Evolutionary conservation across 2,329 filamentous ascomycete species (phyloP), one percentile per base, ranked within the genome.

Genomic region (Tolypocladium guangdongense): DNA sequence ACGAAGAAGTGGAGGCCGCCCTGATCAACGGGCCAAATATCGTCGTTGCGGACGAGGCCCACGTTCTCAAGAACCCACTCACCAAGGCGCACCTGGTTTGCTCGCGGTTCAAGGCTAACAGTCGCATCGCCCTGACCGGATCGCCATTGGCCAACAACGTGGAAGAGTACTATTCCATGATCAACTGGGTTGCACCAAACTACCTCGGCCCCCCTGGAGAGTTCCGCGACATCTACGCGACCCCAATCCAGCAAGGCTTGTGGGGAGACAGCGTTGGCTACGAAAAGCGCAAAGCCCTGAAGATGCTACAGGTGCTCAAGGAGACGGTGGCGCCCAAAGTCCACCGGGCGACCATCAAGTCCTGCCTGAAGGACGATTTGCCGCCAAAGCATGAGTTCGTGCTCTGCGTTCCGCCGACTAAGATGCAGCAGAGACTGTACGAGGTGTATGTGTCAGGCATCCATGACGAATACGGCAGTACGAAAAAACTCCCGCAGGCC

Each of bases 101-200:
- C 22, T 71, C 72, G 2, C 66, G 72, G 12, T 86, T 96, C 63
- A 74, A 66, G 55, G 87, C 90, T 0, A 80, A 73, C 52, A 84
- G 78, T 55, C 83, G 90, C 12, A 87, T 96, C 58, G 91, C 90
- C 7, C 74, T 96, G 56, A 95, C 90, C 0, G 91, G 90, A 0
- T 92, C 90, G 0, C 91, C 91, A 0, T 73, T 96, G 51, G 84
- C 88, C 5, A 96, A 96, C 63, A 87, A 89, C 51, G 82, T 96
- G 0, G 73, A 79, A 32, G 91, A 96, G 61, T 95, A 95, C 63
- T 90, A 85, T 63, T 73, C 83, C n/a, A 88, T 95, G 81, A 86
- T 96, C 54, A 80, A 91, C 57, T 96, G 90, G 89, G 83, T 93
- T 50, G 84, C 88, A 1, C 87, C 88, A 0, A 82, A 81, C 27